Percentiles rank a stretch among this genome's conserved stretches.
These are phyloP conservation scores for Cucurbitaria berberidis DNA, from an alignment of 2,329 filamentous ascomycete species.

Conservation along the genomic window DNA sequence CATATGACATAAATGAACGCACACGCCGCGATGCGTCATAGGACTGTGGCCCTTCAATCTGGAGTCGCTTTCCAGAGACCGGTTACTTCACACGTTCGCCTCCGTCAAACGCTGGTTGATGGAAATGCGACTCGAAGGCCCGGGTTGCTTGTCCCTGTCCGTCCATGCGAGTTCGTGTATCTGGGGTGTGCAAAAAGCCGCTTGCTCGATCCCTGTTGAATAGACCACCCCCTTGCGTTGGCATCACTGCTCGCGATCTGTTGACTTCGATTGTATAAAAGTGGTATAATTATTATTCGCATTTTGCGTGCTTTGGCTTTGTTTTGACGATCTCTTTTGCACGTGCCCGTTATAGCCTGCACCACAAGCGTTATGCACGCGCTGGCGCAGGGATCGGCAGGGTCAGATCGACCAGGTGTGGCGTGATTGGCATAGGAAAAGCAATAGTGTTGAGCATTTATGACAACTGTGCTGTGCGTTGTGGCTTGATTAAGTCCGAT, in stretches of 20 bases:
- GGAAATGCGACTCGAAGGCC: not conserved
- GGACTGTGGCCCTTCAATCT: not conserved
- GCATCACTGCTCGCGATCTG: not conserved
- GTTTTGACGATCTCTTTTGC: not conserved
- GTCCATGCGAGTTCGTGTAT: not conserved
- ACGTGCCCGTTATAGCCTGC: not conserved
- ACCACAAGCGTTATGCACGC: not conserved
- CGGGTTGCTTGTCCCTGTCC: not conserved
- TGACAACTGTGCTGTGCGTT: not conserved
- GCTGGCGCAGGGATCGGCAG: constrained; percentile 3
- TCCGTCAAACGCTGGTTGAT: no score
- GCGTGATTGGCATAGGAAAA: not conserved
- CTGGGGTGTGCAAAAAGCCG: not conserved
- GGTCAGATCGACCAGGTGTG: not conserved
- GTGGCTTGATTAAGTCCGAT: not conserved
- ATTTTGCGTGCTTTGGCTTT: not conserved
- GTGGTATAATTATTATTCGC: not conserved
- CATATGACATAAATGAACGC: not conserved
- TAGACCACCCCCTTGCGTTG: not conserved
- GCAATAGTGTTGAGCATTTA: not conserved
- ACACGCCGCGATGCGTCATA: not conserved
- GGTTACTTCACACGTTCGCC: not conserved
- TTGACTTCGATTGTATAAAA: not conserved
- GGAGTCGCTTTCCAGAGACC: constrained; percentile 1
- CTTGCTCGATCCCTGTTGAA: not conserved